Evolutionary conservation across 23 red algal species (phyloP), one percentile per base, ranked within the genome.

Genomic region (Gracilaria domingensis): DNA sequence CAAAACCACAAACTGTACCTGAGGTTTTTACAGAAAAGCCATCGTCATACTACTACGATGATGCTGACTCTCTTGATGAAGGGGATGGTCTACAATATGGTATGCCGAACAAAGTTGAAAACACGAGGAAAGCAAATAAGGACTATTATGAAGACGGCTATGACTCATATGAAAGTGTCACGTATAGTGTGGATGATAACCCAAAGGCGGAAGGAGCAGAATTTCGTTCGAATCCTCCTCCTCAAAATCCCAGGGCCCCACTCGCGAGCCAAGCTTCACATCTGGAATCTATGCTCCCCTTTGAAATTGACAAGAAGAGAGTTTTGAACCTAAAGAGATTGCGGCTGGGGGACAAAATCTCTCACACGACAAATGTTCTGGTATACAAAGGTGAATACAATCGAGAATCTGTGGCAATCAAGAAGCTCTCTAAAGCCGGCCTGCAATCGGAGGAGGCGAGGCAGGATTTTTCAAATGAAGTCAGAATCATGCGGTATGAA

Each of bases 391-490:
- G 93, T 38, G 78, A 80, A 40, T 89, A 87, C 70, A 87, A 91
- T 66, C 37, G 83, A 57, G 75, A 95, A 58, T 7, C 67, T 48
- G 86, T 95, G 23, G 93, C 93, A 11, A 80, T 95, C 85, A 95
- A 95, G 53, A 90, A 84, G 51, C 85, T 95, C 26, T 47, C 64
- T 23, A 81, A 80, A 50, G 58, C 50, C 1, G 80, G 66, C 17
- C 35, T 88, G 11, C 67, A 90, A 60, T 82, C 86, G 20, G 48
- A 49, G 50, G 28, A 38, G 36, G 80, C 87, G 23, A 60, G 75
- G 17, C 72, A 93, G 47, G 93, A 93, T n/a, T 94, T 98, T 53
- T 69, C 91, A 47, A 82, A 88, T 21, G 96, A 98, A 83, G 96
- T 98, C 77, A 86, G 70, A 23, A 87, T 93, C 14, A 85, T 98